Evolutionary conservation across 2,329 filamentous ascomycete genomes (phyloP).

Genomic region (Aspergillus ibericus): DNA sequence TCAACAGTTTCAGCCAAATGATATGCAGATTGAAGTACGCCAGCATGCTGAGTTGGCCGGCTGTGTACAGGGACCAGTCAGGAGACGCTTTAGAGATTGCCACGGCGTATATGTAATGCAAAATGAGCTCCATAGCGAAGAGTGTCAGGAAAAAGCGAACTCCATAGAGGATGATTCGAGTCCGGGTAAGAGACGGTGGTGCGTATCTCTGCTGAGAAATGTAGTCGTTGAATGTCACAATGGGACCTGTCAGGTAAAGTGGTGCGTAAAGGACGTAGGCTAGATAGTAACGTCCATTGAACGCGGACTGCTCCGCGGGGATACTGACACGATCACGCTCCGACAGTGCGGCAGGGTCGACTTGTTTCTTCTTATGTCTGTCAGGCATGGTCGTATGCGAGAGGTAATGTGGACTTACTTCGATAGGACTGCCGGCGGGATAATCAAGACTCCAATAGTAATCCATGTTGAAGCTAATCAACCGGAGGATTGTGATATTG

Average conservation of each 20-base stretch:
- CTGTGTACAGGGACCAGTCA: conserved; percentile 78
- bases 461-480: conserved; percentile 97
- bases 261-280: conserved; percentile 90
- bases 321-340: conserved; percentile 82
- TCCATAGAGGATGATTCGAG: conserved; percentile 76
- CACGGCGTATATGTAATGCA: conserved; percentile 91
- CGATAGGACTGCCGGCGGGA: conserved; percentile 65
- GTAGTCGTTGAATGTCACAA: conserved; percentile 98
- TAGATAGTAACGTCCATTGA: conserved; percentile 78
- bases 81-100: conserved; percentile 83
- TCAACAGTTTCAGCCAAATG: conserved; percentile 95
- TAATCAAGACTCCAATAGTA: conserved; percentile 86
- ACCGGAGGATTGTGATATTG: conserved; percentile 86
- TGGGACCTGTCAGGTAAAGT: conserved; percentile 87
- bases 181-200: conserved; percentile 66
- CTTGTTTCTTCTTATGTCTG: conserved; percentile 89
- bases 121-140: conserved; percentile 83
- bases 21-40: conserved; percentile 96
- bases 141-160: conserved; percentile 78
- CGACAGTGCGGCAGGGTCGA: conserved; percentile 81
- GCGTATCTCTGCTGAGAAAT: conserved; percentile 79
- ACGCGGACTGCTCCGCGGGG: conserved; percentile 71
- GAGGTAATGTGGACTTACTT: conserved; percentile 61
- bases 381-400: conserved; percentile 24
- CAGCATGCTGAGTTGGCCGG: conserved; percentile 83